phyloP scores from a whole-genome alignment of 306 rosid genomes.

The Potentilla sterilis region DNA sequence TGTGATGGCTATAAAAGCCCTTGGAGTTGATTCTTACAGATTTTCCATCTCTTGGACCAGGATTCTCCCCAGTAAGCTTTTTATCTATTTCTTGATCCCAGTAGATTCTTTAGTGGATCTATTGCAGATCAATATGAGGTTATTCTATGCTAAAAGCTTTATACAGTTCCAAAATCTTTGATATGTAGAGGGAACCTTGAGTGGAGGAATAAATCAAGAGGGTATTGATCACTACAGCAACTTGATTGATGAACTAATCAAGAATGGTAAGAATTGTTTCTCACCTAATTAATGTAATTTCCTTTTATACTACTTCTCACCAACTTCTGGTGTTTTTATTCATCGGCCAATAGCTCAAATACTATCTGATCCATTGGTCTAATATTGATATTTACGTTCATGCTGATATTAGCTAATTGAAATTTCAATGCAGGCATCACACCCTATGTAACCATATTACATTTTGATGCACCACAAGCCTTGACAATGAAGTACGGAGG shows the following conservation, averaged over 20 bases:
- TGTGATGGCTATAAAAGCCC: slow-evolving; percentile 18
- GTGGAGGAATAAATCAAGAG: slow-evolving; percentile 38
- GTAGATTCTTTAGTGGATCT: neutral
- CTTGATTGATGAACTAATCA: neutral
- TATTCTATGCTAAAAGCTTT: neutral
- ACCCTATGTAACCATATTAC: slow-evolving; percentile 15
- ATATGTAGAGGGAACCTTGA: slow-evolving; percentile 28
- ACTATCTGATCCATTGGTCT: too few relatives aligned
- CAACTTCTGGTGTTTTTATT: too few relatives aligned
- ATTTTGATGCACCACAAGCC: slow-evolving; percentile 23
- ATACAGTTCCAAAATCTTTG: neutral
- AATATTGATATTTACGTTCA: too few relatives aligned
- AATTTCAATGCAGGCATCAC: slow-evolving; percentile 7
- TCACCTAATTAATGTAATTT: too few relatives aligned
- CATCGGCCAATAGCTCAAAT: too few relatives aligned
- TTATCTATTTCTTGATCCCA: neutral
- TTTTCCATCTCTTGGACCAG: slow-evolving; percentile 40
- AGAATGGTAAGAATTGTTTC: slow-evolving; percentile 22
- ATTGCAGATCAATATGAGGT: neutral
- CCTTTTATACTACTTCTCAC: neutral
- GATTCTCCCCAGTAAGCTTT: slow-evolving; percentile 27
- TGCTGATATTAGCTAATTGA: neutral
- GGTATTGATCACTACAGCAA: slow-evolving; percentile 36
- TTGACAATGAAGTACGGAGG: slow-evolving; percentile 10
- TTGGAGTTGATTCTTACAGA: slow-evolving; percentile 31